These are phyloP conservation scores for Ophiostoma piceae DNA, from an alignment of 2,329 filamentous ascomycete species.

Conservation along the genomic window DNA sequence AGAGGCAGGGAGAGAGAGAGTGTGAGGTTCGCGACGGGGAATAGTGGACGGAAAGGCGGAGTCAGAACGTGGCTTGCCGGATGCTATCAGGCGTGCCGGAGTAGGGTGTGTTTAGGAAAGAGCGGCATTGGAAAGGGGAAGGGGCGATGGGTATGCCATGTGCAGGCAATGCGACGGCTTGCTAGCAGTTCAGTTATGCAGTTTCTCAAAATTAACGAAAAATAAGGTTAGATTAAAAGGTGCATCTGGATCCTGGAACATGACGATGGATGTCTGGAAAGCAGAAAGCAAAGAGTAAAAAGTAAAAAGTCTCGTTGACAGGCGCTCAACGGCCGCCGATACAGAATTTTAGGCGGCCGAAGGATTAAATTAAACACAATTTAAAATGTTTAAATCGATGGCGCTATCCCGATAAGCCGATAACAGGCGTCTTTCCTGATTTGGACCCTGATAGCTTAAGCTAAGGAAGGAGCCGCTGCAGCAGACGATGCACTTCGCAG, in stretches of 20 bases:
- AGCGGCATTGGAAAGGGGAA: background rate
- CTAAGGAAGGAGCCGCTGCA: background rate
- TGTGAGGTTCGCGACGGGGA: background rate
- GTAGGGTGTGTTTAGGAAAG: constrained; percentile 1
- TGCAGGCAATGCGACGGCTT: too few relatives aligned
- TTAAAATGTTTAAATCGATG: background rate
- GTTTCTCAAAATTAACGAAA: background rate
- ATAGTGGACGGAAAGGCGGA: constrained; percentile 1
- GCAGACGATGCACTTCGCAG: background rate
- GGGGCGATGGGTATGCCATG: background rate
- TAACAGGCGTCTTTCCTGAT: background rate
- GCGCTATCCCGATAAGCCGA: background rate
- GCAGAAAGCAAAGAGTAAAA: background rate
- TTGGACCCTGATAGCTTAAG: constrained; percentile 10
- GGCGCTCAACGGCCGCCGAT: background rate
- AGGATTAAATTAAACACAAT: background rate
- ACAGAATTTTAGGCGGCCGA: background rate
- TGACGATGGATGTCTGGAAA: background rate
- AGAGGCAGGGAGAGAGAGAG: background rate
- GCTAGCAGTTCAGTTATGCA: too few relatives aligned
- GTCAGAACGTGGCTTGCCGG: constrained; percentile 7
- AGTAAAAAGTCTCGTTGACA: background rate
- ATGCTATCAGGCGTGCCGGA: constrained; percentile 1
- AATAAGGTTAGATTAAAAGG: background rate
- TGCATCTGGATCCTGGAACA: background rate